Conservation (phyloP, 257 asterid genomes). For the Rubia yunnanensis region DNA sequence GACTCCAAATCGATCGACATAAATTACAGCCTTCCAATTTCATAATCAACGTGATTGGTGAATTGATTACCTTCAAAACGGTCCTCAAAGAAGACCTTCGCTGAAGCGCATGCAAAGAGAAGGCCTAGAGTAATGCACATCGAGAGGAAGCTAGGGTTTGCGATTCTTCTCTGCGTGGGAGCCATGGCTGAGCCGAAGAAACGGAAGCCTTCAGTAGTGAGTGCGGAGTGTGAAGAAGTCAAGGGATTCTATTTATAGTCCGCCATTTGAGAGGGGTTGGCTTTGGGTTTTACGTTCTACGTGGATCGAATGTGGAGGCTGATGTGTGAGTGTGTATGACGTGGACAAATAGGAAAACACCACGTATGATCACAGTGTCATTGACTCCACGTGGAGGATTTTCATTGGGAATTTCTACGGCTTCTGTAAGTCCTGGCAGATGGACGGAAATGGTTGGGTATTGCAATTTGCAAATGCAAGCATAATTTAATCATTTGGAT, state of each 20-base stretch:
- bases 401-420: conserved; percentile 42
- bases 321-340: conserved; percentile 21
- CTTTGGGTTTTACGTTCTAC: conserved; percentile 16
- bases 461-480: not conserved
- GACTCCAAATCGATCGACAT: not conserved
- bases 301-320: conserved; percentile 5
- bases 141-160: conserved; percentile 37
- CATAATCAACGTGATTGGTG: not conserved
- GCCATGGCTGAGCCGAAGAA: conserved; percentile 42
- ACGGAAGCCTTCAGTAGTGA: not conserved
- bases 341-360: not conserved
- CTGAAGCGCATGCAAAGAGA: conserved; percentile 45
- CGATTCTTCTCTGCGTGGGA: conserved; percentile 25
- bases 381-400: conserved; percentile 37
- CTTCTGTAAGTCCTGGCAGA: conserved; percentile 13
- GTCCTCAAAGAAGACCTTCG: conserved; percentile 79
- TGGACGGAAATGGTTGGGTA: not conserved
- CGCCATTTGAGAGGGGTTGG: not conserved
- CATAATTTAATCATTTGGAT: conserved; percentile 8
- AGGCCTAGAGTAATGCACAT: conserved; percentile 43
- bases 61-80: conserved; percentile 57
- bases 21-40: not conserved
- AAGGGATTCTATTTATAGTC: not conserved
- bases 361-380: conserved; percentile 35
- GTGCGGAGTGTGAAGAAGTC: conserved; percentile 1